These are phyloP conservation scores for Cylindrotheca closterium DNA, from an alignment of 108 stramenopile species.

Conservation along the genomic window DNA sequence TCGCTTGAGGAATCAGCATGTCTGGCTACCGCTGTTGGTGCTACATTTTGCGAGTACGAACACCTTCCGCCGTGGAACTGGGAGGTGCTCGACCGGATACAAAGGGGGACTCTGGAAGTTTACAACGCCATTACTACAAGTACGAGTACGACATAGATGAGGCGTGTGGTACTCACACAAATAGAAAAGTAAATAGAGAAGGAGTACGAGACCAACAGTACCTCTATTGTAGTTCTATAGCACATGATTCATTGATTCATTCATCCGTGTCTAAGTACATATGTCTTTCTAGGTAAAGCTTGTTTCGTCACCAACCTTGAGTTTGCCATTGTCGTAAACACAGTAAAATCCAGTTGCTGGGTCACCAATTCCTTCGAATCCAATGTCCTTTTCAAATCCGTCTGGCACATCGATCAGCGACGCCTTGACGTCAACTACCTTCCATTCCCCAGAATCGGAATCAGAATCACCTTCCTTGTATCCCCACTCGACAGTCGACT, in stretches of 20 bases:
- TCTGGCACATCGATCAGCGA: conserved; percentile 27
- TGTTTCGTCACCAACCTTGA: no score
- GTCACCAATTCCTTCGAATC: conserved; percentile 73
- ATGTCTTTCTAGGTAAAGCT: no score
- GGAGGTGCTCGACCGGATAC: conserved; percentile 33
- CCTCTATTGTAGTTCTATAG: no score
- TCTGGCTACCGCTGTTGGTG: conserved; percentile 58
- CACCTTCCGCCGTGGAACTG: conserved; percentile 49
- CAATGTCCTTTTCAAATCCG: conserved; percentile 77
- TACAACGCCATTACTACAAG: no score
- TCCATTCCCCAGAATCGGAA: conserved; percentile 44
- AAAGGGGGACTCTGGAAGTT: conserved; percentile 34
- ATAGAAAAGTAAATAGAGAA: no score
- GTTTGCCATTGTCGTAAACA: conserved; percentile 55
- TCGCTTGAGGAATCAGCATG: conserved; percentile 22
- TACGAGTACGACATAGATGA: not conserved
- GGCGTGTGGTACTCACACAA: not conserved
- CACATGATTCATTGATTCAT: no score
- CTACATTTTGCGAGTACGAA: conserved; percentile 54
- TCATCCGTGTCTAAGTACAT: no score
- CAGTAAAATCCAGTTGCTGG: conserved; percentile 71
- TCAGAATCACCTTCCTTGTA: conserved; percentile 40
- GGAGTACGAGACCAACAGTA: no score
- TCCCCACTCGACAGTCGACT: conserved; percentile 61
- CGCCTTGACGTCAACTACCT: conserved; percentile 34